These are phyloP conservation scores for Scutellaria barbata DNA, from an alignment of 257 asterid species.

Conservation along the genomic window DNA sequence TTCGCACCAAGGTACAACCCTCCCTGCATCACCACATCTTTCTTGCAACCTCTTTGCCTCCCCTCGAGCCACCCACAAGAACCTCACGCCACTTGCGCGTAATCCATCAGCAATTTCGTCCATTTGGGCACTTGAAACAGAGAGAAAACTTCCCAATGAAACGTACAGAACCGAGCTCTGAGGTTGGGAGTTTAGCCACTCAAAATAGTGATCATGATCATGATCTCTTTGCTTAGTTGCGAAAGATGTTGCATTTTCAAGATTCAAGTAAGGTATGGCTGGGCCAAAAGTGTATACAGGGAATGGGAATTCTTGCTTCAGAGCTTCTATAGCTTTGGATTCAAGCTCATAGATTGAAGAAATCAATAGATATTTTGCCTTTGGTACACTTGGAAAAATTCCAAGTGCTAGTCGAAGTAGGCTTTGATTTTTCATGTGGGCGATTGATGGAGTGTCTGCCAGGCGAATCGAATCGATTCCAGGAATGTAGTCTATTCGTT, in stretches of 20 bases:
- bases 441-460: conserved; percentile 52
- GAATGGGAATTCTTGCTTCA: conserved; percentile 45
- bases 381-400: conserved; percentile 32
- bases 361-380: conserved; percentile 50
- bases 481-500: conserved; percentile 52
- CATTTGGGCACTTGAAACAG: conserved; percentile 59
- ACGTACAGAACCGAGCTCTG: conserved; percentile 62
- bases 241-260: conserved; percentile 19
- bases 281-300: conserved; percentile 74
- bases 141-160: conserved; percentile 71
- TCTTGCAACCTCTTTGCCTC: conserved; percentile 54
- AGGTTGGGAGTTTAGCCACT: conserved; percentile 75
- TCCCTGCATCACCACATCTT: conserved; percentile 45
- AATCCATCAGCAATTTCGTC: conserved; percentile 63
- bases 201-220: conserved; percentile 33
- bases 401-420: conserved; percentile 36
- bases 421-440: conserved; percentile 36
- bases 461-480: conserved; percentile 57
- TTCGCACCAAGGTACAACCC: conserved; percentile 63
- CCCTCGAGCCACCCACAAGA: conserved; percentile 80
- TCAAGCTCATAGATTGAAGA: conserved; percentile 60
- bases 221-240: conserved; percentile 19
- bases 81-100: conserved; percentile 54
- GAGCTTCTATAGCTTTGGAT: conserved; percentile 45
- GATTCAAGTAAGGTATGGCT: conserved; percentile 54